phyloP scores from a whole-genome alignment of 306 rosid genomes.

The Glycine soja region DNA sequence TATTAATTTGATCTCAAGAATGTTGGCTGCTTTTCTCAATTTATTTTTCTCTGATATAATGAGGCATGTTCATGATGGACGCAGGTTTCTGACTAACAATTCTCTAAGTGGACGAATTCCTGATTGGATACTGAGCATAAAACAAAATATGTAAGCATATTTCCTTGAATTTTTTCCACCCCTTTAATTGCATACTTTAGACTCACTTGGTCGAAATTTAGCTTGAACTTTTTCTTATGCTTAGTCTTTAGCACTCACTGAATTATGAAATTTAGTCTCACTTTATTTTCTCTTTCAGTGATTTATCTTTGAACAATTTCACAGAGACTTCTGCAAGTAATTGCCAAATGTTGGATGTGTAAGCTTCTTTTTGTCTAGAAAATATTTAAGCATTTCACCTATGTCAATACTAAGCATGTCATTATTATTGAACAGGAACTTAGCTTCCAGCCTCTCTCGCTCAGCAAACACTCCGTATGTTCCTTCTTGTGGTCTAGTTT shows the following conservation, averaged over 20 bases:
- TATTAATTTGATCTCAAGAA: constrained; percentile 24
- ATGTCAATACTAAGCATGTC: constrained; percentile 13
- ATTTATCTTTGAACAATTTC: constrained; percentile 86
- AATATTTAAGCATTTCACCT: neutral
- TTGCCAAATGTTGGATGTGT: constrained; percentile 63
- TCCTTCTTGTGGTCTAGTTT: constrained; percentile 25
- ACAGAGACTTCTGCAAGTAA: constrained; percentile 35
- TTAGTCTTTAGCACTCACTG: neutral
- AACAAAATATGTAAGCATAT: constrained; percentile 56
- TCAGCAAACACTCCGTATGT: constrained; percentile 58
- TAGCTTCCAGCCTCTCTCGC: constrained; percentile 66
- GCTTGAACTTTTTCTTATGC: neutral
- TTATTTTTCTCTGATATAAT: neutral
- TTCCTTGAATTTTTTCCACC: neutral
- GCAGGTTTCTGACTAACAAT: constrained; percentile 84
- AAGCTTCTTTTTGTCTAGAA: constrained; percentile 49
- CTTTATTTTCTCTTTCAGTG: constrained; percentile 59
- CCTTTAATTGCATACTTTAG: constrained; percentile 1
- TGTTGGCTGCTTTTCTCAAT: neutral
- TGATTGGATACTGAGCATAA: constrained; percentile 51
- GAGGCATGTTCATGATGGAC: constrained; percentile 28
- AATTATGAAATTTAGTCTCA: constrained; percentile 30
- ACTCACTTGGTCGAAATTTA: constrained; percentile 18
- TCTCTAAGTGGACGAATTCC: constrained; percentile 72
- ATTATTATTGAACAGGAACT: constrained; percentile 61